These are phyloP conservation scores for Corinectria fuckeliana DNA, from an alignment of 2,329 filamentous ascomycete species.

Conservation along the genomic window DNA sequence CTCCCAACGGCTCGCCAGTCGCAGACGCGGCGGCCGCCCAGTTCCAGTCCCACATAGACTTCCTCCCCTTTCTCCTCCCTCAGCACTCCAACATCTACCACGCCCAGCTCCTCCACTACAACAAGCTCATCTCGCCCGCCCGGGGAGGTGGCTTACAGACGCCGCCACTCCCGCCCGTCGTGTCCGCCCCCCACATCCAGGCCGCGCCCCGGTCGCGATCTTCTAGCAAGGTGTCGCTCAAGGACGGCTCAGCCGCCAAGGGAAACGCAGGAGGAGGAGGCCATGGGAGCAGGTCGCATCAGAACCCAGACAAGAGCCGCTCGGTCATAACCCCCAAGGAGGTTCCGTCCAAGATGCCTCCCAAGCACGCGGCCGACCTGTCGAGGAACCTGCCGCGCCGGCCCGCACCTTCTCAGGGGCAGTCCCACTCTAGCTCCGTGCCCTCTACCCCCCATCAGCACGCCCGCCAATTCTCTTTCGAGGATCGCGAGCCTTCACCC, in stretches of 20 bases:
- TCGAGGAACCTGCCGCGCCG: slow-evolving; percentile 41
- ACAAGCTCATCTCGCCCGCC: slow-evolving; percentile 66
- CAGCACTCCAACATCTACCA: slow-evolving; percentile 66
- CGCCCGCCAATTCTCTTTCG: slow-evolving; percentile 80
- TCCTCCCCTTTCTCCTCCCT: slow-evolving; percentile 63
- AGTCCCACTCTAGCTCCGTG: slow-evolving; percentile 80
- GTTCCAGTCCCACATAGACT: slow-evolving; percentile 55
- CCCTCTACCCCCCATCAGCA: slow-evolving; percentile 93
- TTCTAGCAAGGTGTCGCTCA: slow-evolving; percentile 65
- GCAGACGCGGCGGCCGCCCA: slow-evolving; percentile 41
- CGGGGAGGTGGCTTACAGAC: slow-evolving; percentile 63
- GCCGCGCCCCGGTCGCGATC: slow-evolving; percentile 63
- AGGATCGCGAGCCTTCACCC: slow-evolving; percentile 81
- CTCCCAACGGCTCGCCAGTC: slow-evolving; percentile 42
- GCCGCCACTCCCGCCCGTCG: slow-evolving; percentile 60
- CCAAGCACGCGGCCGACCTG: slow-evolving; percentile 48
- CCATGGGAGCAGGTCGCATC: slow-evolving; percentile 69
- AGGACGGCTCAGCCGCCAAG: slow-evolving; percentile 55
- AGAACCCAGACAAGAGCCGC: slow-evolving; percentile 65
- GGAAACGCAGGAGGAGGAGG: slow-evolving; percentile 60
- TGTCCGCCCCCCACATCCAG: slow-evolving; percentile 63
- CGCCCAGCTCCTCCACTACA: slow-evolving; percentile 69
- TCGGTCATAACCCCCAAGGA: slow-evolving; percentile 68
- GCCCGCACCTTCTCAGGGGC: slow-evolving; percentile 40
- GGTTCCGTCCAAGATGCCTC: slow-evolving; percentile 56